Evolutionary conservation across 805 yeast genomes (phyloP), one percentile per base, ranked within the genome.

Genomic region (Ogataea sp.): DNA sequence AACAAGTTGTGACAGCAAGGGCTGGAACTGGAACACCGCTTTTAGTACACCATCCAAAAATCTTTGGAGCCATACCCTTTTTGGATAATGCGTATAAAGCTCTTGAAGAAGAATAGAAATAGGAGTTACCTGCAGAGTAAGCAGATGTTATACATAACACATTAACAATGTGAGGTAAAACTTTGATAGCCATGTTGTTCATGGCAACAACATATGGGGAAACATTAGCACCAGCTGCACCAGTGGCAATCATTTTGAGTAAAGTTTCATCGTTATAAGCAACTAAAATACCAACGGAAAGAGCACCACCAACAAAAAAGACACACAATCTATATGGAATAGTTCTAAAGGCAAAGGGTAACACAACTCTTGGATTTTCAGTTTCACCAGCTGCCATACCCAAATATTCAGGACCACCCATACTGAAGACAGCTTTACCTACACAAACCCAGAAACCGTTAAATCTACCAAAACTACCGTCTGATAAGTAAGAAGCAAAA

Each of bases 121-220:
- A 80, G 6, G 88, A 80, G 59, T 83, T 83, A 36, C 90, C 94
- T 2, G 93, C 85, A 28, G 85, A 77, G 45, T 83, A 78, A 0
- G 88, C 83, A 6, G 87, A 71, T 8, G 83, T 67, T 38, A 85
- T 66, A 34, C 84, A 67, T 20, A 83, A 75, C 3, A 77, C 89
- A 56, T 85, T 85, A 43, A 85, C 83, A 40, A 85, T 65, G 51
- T 79, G 73, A 26, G 90, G 89, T 36, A 84, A 65, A 0, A 69
- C 76, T 29, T 63, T 71, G 40, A 84, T 81, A 2, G 73, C 70
- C 49, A 83, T 59, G 42, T 70, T 73, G 33, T 60, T 58, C 83
- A 85, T 83, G 6, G 87, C 89, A 49, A 84, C 73, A 35, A 83
- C 89, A 51, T 78, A 83, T 1, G 94, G 89, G 17, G 86, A 76